These are phyloP conservation scores for Moelleriella libera DNA, from an alignment of 2,329 filamentous ascomycete species.

Conservation along the genomic window DNA sequence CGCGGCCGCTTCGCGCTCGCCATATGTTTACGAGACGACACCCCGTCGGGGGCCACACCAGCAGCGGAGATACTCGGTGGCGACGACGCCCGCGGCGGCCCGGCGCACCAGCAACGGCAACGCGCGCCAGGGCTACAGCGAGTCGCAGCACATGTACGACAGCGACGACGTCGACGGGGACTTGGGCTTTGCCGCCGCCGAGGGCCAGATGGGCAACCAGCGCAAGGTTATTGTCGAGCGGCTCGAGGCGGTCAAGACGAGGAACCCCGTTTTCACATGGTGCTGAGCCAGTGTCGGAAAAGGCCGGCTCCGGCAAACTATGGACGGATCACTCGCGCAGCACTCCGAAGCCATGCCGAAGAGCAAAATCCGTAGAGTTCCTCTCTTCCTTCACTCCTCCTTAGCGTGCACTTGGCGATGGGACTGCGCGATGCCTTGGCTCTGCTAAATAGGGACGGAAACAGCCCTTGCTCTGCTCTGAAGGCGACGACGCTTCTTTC, in stretches of 20 bases:
- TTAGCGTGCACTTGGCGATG: no score
- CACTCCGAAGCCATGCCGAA: no score
- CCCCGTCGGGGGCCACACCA: constrained; percentile 27
- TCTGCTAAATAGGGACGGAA: no score
- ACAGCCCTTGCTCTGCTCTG: no score
- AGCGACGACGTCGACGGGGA: constrained; percentile 81
- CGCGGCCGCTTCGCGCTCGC: constrained; percentile 20
- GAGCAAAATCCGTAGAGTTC: no score
- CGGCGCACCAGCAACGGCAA: constrained; percentile 28
- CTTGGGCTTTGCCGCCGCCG: constrained; percentile 83
- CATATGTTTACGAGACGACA: constrained; percentile 29
- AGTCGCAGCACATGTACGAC: constrained; percentile 42
- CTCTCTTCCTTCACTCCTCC: no score
- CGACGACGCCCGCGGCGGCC: constrained; percentile 30
- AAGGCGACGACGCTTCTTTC: no score
- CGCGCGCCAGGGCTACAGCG: constrained; percentile 32
- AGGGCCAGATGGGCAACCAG: constrained; percentile 82
- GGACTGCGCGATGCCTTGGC: no score
- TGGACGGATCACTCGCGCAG: not conserved
- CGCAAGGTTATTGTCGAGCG: constrained; percentile 95
- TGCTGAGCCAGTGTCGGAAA: constrained; percentile 40
- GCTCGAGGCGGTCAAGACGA: constrained; percentile 86
- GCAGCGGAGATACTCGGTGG: constrained; percentile 40
- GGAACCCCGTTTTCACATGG: constrained; percentile 95
- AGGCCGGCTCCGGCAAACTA: not conserved